Percentiles rank a stretch among this genome's conserved stretches.
These are phyloP conservation scores for Eucalyptus curtisii DNA, from an alignment of 345 rosid genomes.

Conservation along the genomic window DNA sequence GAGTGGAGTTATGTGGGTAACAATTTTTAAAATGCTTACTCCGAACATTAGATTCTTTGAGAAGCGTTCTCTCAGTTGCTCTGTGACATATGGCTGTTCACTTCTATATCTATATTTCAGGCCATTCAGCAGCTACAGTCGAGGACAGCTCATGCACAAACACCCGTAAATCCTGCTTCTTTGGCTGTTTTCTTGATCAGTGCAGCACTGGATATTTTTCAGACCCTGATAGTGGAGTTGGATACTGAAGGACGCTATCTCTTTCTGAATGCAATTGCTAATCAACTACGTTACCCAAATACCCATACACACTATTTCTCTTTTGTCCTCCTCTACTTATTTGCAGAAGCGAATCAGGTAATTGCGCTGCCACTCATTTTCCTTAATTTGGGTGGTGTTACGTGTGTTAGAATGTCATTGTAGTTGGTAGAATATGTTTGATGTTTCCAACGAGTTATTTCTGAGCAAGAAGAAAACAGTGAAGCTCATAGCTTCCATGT, in stretches of 20 bases:
- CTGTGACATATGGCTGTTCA: not conserved
- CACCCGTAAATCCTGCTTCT: constrained; percentile 32
- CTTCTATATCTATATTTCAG: constrained; percentile 12
- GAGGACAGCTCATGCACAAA: constrained; percentile 56
- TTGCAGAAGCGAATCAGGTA: constrained; percentile 81
- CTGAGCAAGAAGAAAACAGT: not conserved
- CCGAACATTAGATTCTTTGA: not conserved
- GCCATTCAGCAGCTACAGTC: constrained; percentile 77
- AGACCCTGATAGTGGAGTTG: constrained; percentile 63
- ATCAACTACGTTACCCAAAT: constrained; percentile 97
- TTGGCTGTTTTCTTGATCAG: constrained; percentile 31
- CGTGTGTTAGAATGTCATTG: not conserved
- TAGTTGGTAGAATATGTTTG: not conserved
- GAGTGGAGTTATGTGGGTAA: not conserved
- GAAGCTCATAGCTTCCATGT: not conserved
- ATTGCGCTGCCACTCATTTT: not conserved
- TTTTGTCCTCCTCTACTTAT: constrained; percentile 73
- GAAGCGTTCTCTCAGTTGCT: not conserved
- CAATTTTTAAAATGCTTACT: not conserved
- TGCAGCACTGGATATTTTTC: constrained; percentile 89
- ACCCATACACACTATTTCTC: constrained; percentile 98
- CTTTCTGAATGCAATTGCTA: constrained; percentile 85
- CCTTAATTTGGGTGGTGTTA: not conserved
- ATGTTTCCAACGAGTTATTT: not conserved
- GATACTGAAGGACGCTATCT: constrained; percentile 98